Percentiles rank a stretch among this genome's conserved stretches.
Evolutionary conservation across 2,329 filamentous ascomycete genomes (phyloP).

Genomic region (Escovopsis sp.): DNA sequence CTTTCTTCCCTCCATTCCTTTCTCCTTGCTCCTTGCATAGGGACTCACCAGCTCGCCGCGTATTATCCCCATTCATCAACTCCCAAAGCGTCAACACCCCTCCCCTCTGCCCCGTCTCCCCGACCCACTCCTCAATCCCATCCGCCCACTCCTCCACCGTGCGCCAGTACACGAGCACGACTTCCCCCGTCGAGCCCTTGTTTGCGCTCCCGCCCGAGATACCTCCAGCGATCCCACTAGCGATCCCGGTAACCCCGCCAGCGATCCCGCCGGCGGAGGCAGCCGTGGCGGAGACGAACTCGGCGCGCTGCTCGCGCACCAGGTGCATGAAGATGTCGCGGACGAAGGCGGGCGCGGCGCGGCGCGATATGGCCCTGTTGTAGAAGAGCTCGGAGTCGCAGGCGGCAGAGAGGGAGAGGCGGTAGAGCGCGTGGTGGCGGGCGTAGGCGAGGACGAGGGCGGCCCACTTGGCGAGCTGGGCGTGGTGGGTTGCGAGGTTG

Average conservation of each 20-base stretch:
- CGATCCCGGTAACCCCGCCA: background rate
- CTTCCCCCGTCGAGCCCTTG: constrained; percentile 20
- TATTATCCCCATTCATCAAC: constrained; percentile 72
- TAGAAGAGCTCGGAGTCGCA: constrained; percentile 40
- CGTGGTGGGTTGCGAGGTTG: constrained; percentile 55
- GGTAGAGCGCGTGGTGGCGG: constrained; percentile 60
- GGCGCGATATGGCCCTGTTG: constrained; percentile 38
- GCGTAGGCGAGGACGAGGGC: constrained; percentile 72
- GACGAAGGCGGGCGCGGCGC: constrained; percentile 34
- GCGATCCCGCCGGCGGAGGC: background rate
- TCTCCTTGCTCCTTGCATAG: background rate
- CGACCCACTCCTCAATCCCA: constrained; percentile 63
- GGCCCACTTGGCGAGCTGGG: constrained; percentile 77
- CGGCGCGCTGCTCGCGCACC: constrained; percentile 42
- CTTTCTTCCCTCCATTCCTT: no score
- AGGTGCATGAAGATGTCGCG: constrained; percentile 45
- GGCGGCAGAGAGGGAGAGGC: constrained; percentile 47
- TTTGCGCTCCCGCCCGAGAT: constrained; percentile 14
- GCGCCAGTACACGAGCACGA: constrained; percentile 70
- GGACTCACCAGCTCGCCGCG: constrained; percentile 45
- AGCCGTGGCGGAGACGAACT: constrained; percentile 39
- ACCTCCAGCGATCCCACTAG: constrained; percentile 13
- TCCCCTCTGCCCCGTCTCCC: constrained; percentile 77
- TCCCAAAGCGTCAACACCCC: constrained; percentile 87
- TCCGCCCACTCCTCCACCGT: constrained; percentile 83